Conservation (phyloP, 306 rosid genomes). For the Alnus rubra region DNA sequence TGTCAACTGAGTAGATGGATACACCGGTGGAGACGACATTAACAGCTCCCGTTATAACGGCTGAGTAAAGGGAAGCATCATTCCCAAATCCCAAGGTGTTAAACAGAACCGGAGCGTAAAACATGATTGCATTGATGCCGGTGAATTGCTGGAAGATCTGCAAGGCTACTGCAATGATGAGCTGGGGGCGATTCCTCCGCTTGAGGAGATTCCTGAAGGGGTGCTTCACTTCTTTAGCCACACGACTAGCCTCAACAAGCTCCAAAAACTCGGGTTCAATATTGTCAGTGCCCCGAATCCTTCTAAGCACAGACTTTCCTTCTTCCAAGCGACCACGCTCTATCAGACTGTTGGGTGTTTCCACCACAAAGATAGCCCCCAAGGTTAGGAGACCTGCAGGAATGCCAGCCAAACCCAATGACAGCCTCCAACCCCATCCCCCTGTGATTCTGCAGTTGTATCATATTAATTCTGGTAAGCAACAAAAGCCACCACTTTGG, state of each 20-base stretch:
- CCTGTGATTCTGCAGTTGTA: constrained; percentile 53
- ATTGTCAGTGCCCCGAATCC: constrained; percentile 70
- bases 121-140: constrained; percentile 95
- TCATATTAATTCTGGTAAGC: too few species aligned
- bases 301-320: constrained; percentile 65
- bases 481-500: too few species aligned
- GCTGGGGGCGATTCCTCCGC: constrained; percentile 71
- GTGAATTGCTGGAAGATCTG: constrained; percentile 92
- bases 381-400: constrained; percentile 73
- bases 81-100: constrained; percentile 61
- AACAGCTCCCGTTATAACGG: constrained; percentile 76
- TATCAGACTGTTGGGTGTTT: constrained; percentile 84
- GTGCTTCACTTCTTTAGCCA: constrained; percentile 67
- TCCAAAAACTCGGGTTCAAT: constrained; percentile 77
- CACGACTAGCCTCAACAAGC: constrained; percentile 71
- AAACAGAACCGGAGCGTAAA: constrained; percentile 82
- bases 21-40: constrained; percentile 66
- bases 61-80: constrained; percentile 74
- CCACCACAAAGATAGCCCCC: constrained; percentile 78
- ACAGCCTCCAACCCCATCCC: constrained; percentile 96
- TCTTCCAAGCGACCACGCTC: constrained; percentile 81
- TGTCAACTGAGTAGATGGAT: constrained; percentile 75
- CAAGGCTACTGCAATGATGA: constrained; percentile 62
- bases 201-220: constrained; percentile 73
- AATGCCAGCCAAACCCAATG: constrained; percentile 77